These are phyloP conservation scores for Oldenlandia corymbosa DNA, from an alignment of 257 asterid species.

Conservation along the genomic window DNA sequence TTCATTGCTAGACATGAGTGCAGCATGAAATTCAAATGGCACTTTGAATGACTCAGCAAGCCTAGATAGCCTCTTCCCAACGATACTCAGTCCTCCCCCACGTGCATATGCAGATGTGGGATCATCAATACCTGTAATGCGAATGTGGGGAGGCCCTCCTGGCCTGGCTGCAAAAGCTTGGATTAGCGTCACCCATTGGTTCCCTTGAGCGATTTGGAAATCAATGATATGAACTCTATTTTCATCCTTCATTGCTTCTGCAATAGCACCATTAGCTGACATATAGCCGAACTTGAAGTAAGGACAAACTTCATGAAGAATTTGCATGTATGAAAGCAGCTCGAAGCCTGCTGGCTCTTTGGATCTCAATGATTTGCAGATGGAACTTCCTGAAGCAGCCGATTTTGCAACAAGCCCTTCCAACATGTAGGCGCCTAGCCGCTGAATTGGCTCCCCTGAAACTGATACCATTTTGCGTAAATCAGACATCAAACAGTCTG, in stretches of 20 bases:
- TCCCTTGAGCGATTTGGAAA: constrained; percentile 84
- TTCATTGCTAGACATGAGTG: constrained; percentile 35
- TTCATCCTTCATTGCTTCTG: constrained; percentile 78
- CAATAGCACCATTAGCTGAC: constrained; percentile 94
- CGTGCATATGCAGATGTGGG: constrained; percentile 62
- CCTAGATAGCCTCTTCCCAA: constrained; percentile 63
- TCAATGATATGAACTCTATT: constrained; percentile 66
- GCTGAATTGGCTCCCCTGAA: constrained; percentile 81
- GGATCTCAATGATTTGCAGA: constrained; percentile 46
- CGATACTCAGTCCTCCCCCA: constrained; percentile 67
- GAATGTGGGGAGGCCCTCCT: constrained; percentile 78
- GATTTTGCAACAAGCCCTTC: constrained; percentile 78
- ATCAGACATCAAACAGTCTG: constrained; percentile 66
- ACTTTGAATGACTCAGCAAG: constrained; percentile 60
- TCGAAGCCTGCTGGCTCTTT: constrained; percentile 64
- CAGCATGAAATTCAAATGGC: constrained; percentile 65
- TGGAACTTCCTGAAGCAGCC: constrained; percentile 61
- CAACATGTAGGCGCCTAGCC: constrained; percentile 79
- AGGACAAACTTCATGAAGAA: constrained; percentile 78
- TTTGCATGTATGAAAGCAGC: constrained; percentile 62
- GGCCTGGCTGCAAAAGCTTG: constrained; percentile 79
- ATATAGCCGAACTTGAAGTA: constrained; percentile 79
- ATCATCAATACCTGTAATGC: constrained; percentile 77
- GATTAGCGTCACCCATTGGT: constrained; percentile 77
- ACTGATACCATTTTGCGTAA: constrained; percentile 71